A percentile compares a stretch with the other conserved stretches of the same genome.
These are phyloP conservation scores for Sarocladium kiliense DNA, from an alignment of 2,329 filamentous ascomycete species.

Conservation along the genomic window DNA sequence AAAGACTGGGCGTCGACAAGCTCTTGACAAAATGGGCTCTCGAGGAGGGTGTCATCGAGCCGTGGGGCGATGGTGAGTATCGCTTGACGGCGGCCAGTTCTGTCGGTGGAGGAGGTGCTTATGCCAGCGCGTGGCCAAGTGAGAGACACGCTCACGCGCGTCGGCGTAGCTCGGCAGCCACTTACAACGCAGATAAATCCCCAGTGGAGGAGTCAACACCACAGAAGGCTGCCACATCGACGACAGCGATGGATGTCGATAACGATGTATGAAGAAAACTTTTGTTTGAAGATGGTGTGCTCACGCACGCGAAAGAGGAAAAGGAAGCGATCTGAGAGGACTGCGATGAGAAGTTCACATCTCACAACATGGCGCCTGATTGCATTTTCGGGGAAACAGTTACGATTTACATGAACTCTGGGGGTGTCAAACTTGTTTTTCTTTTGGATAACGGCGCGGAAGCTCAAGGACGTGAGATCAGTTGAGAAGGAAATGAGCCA, in stretches of 20 bases:
- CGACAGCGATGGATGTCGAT: neutral
- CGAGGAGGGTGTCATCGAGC: constrained; percentile 58
- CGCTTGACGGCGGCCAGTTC: constrained; percentile 28
- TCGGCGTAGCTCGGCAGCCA: neutral
- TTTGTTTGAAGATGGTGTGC: neutral
- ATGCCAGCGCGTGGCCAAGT: constrained; percentile 13
- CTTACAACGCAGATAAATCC: neutral
- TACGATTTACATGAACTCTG: neutral
- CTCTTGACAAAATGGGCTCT: constrained; percentile 58
- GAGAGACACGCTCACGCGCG: constrained; percentile 7
- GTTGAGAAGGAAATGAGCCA: too few relatives aligned
- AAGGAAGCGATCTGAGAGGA: neutral
- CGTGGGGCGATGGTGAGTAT: constrained; percentile 50
- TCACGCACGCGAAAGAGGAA: neutral
- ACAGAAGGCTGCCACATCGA: neutral
- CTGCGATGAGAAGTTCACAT: neutral
- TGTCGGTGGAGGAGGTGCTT: constrained; percentile 9
- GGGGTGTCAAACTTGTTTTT: neutral
- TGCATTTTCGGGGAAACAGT: neutral
- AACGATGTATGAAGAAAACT: constrained; percentile 3
- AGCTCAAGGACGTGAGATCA: neutral
- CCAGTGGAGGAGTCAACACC: neutral
- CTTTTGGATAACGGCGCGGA: neutral
- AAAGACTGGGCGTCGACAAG: constrained; percentile 50
- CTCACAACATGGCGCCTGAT: neutral